Conservation (phyloP, 306 rosid species). For the Pyrus betulifolia region DNA sequence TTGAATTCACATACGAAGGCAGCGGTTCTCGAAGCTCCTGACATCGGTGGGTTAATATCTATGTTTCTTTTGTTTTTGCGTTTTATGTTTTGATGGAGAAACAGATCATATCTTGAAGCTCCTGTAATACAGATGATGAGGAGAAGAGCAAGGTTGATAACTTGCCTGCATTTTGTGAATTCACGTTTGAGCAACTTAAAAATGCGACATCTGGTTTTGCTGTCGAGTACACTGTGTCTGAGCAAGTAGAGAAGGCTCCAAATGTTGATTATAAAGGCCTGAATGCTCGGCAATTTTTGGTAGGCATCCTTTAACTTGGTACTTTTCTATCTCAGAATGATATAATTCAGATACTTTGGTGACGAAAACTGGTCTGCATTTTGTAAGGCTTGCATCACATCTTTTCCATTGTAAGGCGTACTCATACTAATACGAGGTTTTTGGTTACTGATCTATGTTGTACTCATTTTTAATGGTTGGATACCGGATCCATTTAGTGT, state of each 20-base stretch:
- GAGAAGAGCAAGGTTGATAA: conserved; percentile 38
- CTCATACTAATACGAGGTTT: too few relatives aligned
- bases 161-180: conserved; percentile 56
- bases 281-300: conserved; percentile 76
- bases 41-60: conserved; percentile 36
- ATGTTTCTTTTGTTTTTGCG: background rate
- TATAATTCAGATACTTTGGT: background rate
- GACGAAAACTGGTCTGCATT: background rate
- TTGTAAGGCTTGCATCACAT: background rate
- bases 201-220: conserved; percentile 86
- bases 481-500: background rate
- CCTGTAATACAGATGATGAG: conserved; percentile 48
- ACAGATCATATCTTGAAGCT: background rate
- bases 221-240: conserved; percentile 77
- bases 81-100: conserved; percentile 5
- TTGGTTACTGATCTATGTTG: background rate
- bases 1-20: conserved; percentile 70
- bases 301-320: conserved; percentile 6
- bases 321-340: background rate
- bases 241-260: conserved; percentile 82
- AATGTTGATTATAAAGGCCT: conserved; percentile 85
- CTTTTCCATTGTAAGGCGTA: too few relatives aligned
- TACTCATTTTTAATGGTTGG: background rate
- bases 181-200: conserved; percentile 64
- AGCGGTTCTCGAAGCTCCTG: conserved; percentile 57